A percentile compares a stretch with the other conserved stretches of the same genome.
phyloP scores from a whole-genome alignment of 225 moss, liverwort and hornwort genomes.

The Marchantia paleacea region DNA sequence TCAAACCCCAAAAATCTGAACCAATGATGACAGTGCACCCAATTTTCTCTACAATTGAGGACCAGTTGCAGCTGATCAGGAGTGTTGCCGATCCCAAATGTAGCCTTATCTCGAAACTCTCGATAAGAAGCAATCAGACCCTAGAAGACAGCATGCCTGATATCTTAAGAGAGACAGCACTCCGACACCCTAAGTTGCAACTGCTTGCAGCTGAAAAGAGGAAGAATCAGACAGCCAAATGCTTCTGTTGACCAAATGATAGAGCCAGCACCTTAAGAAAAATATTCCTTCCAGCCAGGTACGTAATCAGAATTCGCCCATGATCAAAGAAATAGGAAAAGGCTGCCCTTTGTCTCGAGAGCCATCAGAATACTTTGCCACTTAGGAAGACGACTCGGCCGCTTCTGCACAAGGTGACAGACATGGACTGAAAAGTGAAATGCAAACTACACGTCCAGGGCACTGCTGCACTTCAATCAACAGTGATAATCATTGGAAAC shows the following conservation, averaged over 20 bases:
- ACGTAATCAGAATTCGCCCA: neutral
- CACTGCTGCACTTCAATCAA: neutral
- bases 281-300: conserved; percentile 11
- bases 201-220: neutral
- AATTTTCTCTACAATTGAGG: neutral
- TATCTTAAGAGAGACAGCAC: neutral
- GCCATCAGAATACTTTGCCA: neutral
- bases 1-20: neutral
- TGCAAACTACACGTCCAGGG: neutral
- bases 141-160: neutral
- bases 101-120: neutral
- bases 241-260: neutral
- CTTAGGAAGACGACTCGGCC: neutral
- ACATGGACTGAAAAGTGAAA: neutral
- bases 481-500: neutral
- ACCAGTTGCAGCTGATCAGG: neutral
- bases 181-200: neutral
- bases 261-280: neutral
- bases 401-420: neutral
- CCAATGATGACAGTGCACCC: neutral
- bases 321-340: conserved; percentile 9
- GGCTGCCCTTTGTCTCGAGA: neutral
- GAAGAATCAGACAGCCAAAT: neutral
- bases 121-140: neutral
- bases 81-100: too few species aligned